A percentile compares a stretch with the other conserved stretches of the same genome.
Conservation (phyloP, 805 yeast genomes). For the Priceomyces castillae region DNA sequence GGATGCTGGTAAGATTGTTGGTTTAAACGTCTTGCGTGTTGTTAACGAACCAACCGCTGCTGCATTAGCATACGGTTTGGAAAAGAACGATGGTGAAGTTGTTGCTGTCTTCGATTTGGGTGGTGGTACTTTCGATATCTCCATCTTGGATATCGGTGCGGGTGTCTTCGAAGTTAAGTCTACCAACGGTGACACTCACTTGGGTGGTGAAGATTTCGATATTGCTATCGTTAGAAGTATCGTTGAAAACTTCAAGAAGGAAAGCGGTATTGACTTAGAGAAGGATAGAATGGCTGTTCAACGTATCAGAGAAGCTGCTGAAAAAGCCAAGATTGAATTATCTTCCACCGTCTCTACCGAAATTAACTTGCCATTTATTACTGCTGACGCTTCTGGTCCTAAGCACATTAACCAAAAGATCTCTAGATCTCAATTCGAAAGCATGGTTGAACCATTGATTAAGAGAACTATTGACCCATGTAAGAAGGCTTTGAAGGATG, state of each 20-base stretch:
- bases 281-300: slow-evolving; percentile 76
- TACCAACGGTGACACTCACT: slow-evolving; percentile 93
- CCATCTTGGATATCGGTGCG: slow-evolving; percentile 92
- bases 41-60: slow-evolving; percentile 93
- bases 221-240: slow-evolving; percentile 83
- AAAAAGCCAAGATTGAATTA: slow-evolving; percentile 85
- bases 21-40: slow-evolving; percentile 84
- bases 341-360: slow-evolving; percentile 70
- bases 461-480: slow-evolving; percentile 74
- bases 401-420: slow-evolving; percentile 72
- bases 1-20: slow-evolving; percentile 97
- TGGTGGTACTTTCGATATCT: slow-evolving; percentile 98
- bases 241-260: slow-evolving; percentile 74
- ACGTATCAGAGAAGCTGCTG: slow-evolving; percentile 85
- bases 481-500: slow-evolving; percentile 80
- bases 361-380: slow-evolving; percentile 79
- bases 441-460: slow-evolving; percentile 64
- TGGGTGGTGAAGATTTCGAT: slow-evolving; percentile 93
- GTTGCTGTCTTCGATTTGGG: slow-evolving; percentile 97
- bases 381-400: slow-evolving; percentile 83
- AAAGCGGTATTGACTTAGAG: slow-evolving; percentile 62
- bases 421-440: slow-evolving; percentile 66
- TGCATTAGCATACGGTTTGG: slow-evolving; percentile 92
- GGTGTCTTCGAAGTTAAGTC: slow-evolving; percentile 98
- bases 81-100: slow-evolving; percentile 71